Evolutionary conservation across 2,329 filamentous ascomycete species (phyloP), one percentile per base, ranked within the genome.

Genomic region (Talaromyces albobiverticillius): DNA sequence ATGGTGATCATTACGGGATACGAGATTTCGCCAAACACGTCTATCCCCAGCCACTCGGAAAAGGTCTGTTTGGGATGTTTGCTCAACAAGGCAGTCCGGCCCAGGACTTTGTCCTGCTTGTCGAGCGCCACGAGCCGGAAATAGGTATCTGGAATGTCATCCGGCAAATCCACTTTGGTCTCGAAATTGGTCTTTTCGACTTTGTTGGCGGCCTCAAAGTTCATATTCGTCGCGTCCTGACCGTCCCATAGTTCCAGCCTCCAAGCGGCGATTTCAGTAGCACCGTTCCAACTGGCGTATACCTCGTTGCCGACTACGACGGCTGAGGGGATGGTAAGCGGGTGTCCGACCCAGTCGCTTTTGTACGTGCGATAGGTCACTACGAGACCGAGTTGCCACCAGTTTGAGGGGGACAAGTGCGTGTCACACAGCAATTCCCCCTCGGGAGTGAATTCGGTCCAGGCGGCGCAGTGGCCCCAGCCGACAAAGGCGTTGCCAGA

Each of bases 281-380:
- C 75, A 0, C 75, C 75, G 43, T 78, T 78, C 76, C 75, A 78
- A 59, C 72, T 75, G 1, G 73, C 71, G 46, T 73, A 75, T 3
- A 75, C 60, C 1, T 60, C 55, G 3, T 64, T 57, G 4, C 60
- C 57, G 52, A 67, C 46, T 66, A 73, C 56, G 3, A 45, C 59
- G 6, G 58, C 59, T 0, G 55, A 54, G 2, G 64, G 62, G 2
- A 36, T 40, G 16, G 73, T 76, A 13, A 64, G 69, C 0, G 80
- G 80, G 10, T 69, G 62, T 0, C 77, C 80, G 3, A 73, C 73
- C 79, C 82, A 86, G 51, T 75, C 70, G 59, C 72, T 77, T 60
- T 79, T 80, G 66, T 79, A 79, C 2, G 75, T 76, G 25, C 82
- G 76, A 60, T 85, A 85, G 48, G 78, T 82, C 62, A 79, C 74